These are phyloP conservation scores for Talaromyces islandicus DNA, from an alignment of 2,329 filamentous ascomycete species.

Conservation along the genomic window DNA sequence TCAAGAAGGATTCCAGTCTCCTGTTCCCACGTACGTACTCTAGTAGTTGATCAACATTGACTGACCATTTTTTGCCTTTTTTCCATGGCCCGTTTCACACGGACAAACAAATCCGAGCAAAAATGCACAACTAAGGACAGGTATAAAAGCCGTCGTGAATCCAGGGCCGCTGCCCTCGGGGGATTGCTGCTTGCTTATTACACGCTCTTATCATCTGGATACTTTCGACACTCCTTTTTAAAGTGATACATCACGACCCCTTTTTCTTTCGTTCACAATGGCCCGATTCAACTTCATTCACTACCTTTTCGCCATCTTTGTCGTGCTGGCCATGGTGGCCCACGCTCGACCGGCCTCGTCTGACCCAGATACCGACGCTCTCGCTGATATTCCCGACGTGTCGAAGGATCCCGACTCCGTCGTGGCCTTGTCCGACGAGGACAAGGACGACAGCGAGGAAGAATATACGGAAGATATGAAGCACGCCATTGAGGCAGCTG, in stretches of 20 bases:
- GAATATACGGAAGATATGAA: slow-evolving; percentile 8
- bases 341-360: slow-evolving; percentile 20
- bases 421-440: neutral
- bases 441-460: neutral
- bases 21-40: neutral
- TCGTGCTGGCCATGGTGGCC: slow-evolving; percentile 24
- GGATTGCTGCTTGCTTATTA: neutral
- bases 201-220: neutral
- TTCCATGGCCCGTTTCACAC: neutral
- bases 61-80: neutral
- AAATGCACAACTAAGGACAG: neutral
- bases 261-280: slow-evolving; percentile 18
- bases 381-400: slow-evolving; percentile 9
- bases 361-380: slow-evolving; percentile 2
- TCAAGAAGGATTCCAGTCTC: neutral
- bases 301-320: slow-evolving; percentile 22
- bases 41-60: neutral
- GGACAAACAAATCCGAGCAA: neutral
- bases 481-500: slow-evolving; percentile 1
- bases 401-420: neutral
- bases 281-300: slow-evolving; percentile 21
- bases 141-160: neutral
- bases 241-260: too few relatives aligned
- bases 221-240: neutral
- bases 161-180: neutral